These are phyloP conservation scores for Dioscorea dumetorum DNA, from an alignment of 106 monocot genomes.

Conservation along the genomic window DNA sequence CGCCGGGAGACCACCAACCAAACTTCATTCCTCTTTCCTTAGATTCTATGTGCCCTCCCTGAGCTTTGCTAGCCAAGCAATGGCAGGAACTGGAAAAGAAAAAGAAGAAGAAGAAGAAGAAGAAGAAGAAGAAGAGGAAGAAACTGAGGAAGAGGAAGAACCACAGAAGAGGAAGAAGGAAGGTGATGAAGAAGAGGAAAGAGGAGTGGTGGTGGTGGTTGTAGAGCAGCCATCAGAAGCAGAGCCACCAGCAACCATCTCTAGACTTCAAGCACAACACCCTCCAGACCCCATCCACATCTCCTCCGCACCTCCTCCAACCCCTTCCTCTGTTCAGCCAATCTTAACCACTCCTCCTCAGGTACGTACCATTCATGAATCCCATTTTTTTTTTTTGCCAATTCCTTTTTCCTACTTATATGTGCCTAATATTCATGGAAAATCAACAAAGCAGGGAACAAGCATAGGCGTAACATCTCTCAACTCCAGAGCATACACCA, in stretches of 20 bases:
- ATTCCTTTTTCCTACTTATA: background rate
- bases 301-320: background rate
- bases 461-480: conserved; percentile 27
- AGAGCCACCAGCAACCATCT: conserved; percentile 8
- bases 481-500: conserved; percentile 76
- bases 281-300: conserved; percentile 34
- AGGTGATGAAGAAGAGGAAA: background rate
- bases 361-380: background rate
- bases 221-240: background rate
- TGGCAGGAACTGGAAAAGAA: background rate
- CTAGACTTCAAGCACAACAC: conserved; percentile 27
- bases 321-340: conserved; percentile 9
- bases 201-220: conserved; percentile 11
- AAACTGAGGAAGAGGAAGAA: too few species aligned
- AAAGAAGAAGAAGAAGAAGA: conserved; percentile 1
- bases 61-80: too few species aligned
- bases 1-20: background rate
- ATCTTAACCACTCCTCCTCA: conserved; percentile 4
- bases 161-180: conserved; percentile 3
- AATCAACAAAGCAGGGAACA: background rate
- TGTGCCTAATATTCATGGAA: background rate
- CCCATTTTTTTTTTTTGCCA: too few species aligned
- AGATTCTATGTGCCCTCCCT: too few species aligned
- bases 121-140: conserved; percentile 6
- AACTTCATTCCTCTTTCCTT: too few species aligned